phyloP scores from a whole-genome alignment of 345 rosid species.

The Moringa oleifera region DNA sequence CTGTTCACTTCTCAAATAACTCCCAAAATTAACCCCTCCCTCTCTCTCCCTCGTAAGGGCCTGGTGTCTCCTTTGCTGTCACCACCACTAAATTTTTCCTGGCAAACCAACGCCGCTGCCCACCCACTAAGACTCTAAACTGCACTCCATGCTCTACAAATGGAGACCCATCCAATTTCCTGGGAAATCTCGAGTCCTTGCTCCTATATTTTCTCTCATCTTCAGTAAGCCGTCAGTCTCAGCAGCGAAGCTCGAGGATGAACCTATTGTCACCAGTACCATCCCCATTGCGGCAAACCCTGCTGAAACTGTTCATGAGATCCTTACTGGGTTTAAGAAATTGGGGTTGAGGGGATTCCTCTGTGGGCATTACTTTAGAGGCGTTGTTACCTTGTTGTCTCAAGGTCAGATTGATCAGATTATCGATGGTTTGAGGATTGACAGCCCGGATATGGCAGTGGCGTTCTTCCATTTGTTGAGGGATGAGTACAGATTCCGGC shows the following conservation, averaged over 20 bases:
- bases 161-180: constrained; percentile 25
- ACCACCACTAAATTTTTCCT: constrained; percentile 1
- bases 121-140: constrained; percentile 3
- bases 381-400: constrained; percentile 31
- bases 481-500: constrained; percentile 47
- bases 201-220: constrained; percentile 24
- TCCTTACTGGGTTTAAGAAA: constrained; percentile 40
- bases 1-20: not conserved
- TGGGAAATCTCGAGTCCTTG: constrained; percentile 17
- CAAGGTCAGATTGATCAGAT: constrained; percentile 43
- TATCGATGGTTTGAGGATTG: constrained; percentile 34
- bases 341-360: constrained; percentile 40
- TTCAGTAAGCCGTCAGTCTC: constrained; percentile 32
- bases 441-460: constrained; percentile 41
- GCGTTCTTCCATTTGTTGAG: constrained; percentile 49
- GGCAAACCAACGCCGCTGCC: not conserved
- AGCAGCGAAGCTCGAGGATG: constrained; percentile 30
- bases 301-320: constrained; percentile 29
- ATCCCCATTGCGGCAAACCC: constrained; percentile 4
- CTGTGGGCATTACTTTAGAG: constrained; percentile 28
- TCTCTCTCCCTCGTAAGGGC: constrained; percentile 3
- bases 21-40: not conserved
- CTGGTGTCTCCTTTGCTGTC: too few species aligned
- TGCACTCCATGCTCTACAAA: constrained; percentile 41
- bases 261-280: not conserved